Evolutionary conservation across 331 rosid genomes (phyloP).

Genomic region (Acacia pycnantha): DNA sequence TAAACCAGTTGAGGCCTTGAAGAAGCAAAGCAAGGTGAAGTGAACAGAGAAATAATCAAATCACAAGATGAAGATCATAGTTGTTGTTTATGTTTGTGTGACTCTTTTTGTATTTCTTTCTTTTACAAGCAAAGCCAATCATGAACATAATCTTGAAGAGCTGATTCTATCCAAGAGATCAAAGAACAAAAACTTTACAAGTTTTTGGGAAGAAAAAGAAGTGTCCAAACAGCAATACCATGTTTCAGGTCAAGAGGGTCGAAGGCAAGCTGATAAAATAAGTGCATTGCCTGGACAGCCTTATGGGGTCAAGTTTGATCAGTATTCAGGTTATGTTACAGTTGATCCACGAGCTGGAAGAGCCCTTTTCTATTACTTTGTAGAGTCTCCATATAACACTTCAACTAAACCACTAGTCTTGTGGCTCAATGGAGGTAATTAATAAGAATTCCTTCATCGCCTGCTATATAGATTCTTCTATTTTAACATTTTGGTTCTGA

Average conservation of each 20-base stretch:
- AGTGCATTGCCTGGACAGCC: conserved; percentile 38
- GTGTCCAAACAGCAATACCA: background rate
- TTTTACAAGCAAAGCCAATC: conserved; percentile 20
- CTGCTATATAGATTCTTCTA: background rate
- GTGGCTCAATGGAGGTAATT: conserved; percentile 24
- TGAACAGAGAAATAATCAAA: background rate
- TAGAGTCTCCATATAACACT: conserved; percentile 35
- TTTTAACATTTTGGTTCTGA: background rate
- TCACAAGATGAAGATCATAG: background rate
- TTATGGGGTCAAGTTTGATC: conserved; percentile 34
- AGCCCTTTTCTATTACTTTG: conserved; percentile 43
- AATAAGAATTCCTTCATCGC: background rate
- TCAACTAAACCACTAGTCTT: conserved; percentile 35
- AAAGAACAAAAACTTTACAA: background rate
- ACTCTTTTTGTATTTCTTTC: conserved; percentile 27
- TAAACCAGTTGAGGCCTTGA: background rate
- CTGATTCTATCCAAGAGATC: conserved; percentile 33
- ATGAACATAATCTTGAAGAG: conserved; percentile 24
- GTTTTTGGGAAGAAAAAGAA: conserved; percentile 32
- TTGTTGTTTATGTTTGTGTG: background rate
- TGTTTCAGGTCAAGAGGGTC: conserved; percentile 32
- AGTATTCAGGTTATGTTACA: conserved; percentile 39
- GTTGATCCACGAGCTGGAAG: conserved; percentile 35
- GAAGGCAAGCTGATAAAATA: conserved; percentile 25
- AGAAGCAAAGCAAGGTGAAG: background rate